These are phyloP conservation scores for Dictyostelium firmibasis DNA, from an alignment of 78 protist species.

Conservation along the genomic window DNA sequence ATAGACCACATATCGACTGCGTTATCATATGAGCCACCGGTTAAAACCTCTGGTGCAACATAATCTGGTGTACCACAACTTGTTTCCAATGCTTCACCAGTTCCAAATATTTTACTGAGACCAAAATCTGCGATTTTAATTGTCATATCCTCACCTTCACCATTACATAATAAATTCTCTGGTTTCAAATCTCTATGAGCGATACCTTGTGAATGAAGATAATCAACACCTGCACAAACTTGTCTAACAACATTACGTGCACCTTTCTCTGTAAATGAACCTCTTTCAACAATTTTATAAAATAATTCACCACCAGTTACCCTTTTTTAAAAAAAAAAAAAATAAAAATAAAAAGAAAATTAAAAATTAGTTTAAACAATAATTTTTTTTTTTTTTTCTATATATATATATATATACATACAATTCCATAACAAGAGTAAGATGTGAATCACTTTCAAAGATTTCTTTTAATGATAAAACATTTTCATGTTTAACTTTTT, in stretches of 20 bases:
- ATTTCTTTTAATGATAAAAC: conserved; percentile 82
- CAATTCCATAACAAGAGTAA: conserved; percentile 82
- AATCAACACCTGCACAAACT: conserved; percentile 80
- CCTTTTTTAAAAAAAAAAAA: background rate
- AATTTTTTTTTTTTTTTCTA: background rate
- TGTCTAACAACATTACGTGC: conserved; percentile 85
- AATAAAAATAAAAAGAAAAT: background rate
- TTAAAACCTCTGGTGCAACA: conserved; percentile 86
- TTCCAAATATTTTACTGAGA: conserved; percentile 78
- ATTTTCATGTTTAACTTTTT: conserved; percentile 80
- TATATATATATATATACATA: background rate
- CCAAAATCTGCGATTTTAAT: conserved; percentile 88
- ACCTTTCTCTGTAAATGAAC: conserved; percentile 80
- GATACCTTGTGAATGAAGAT: conserved; percentile 85
- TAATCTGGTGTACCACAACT: conserved; percentile 89
- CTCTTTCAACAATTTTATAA: conserved; percentile 83
- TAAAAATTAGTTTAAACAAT: background rate
- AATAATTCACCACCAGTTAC: conserved; percentile 87
- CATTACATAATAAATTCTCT: conserved; percentile 78
- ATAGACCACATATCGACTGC: conserved; percentile 87
- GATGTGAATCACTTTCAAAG: conserved; percentile 69
- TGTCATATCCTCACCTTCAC: conserved; percentile 77
- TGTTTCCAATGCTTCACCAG: conserved; percentile 81
- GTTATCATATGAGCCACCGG: conserved; percentile 76
- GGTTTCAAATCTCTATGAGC: conserved; percentile 88